Base-by-base conservation (phyloP, 2,329 filamentous ascomycete species). In the Endoconidiophora polonica region DNA sequence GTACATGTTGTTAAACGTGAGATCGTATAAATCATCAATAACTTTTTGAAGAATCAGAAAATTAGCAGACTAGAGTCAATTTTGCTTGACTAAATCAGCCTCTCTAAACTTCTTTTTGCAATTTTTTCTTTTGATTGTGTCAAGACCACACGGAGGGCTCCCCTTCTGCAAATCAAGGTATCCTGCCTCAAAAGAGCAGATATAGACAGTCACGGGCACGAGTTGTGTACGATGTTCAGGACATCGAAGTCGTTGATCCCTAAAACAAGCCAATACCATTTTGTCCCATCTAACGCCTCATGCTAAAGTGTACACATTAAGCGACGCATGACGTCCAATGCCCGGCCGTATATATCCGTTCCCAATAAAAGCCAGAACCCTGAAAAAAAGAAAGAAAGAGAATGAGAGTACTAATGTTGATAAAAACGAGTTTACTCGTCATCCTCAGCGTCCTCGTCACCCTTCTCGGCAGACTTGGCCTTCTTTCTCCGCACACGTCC, bases 401-500 rank as follows among this genome's bases (percentile, higher is more conserved):
- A 48, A 41, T 49, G 22, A n/a, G 44, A 52, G 29, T 43, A 36
- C 42, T 52, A 44, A 44, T 33, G 9, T 9, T 45, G 48, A 52
- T 38, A 49, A 49, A 40, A 29, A 38, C 42, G 53, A 60, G 64
- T 74, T 66, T 77, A 76, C 67, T 94, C 87, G 62, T 93, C 87
- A 68, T 94, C 90, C 61, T 82, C 87, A 59, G 78, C 90, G 54
- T 72, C 85, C 55, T 75, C 85, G 60, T 81, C 84, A 66, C 78
- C 82, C 70, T 81, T 82, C 74, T 93, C 86, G 56, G 87, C 86
- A 61, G 91, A 86, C 77, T 86, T 90, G 70, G 88, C 86, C 88
- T 96, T 98, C 91, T 96, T 98, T 80, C 91, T 93, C 72, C 86
- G 82, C 66, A 95, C 90, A 80, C 91, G 91, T 62, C 91, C 91